Base-by-base conservation (phyloP, 345 rosid genomes). In the Linum usitatissimum region DNA sequence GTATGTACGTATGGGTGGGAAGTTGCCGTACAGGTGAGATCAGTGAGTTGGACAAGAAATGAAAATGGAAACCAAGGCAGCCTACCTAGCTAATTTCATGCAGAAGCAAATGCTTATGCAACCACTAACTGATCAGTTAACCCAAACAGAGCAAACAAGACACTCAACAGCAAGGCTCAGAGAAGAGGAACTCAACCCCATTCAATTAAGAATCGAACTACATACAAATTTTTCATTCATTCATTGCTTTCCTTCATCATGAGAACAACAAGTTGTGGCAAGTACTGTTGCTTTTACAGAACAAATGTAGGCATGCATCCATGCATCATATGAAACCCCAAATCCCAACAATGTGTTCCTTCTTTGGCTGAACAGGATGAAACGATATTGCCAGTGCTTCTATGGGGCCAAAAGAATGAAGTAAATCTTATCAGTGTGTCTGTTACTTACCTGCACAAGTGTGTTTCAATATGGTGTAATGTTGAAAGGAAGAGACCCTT, bases 1-100 rank as follows among this genome's bases (percentile, higher is more conserved):
- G 77, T 13, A 68, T 92, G 91, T 76, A 81, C 71, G 48, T 85
- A 72, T 79, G 83, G 84, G 89, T 89, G 6, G 95, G 90, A 5
- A 78, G 71, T 64, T 87, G 91, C 62, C 71, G 73, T 56, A 76
- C 75, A 3, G 91, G 85, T 36, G 94, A 92, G 79, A 65, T 85
- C 55, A 80, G 77, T 62, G 91, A 79, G 67, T 70, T 84, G 13
- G 74, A 61, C 56, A 30, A 18, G 55, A 55, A 48, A 21, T 36
- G 6, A 60, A 59, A 72, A 6, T 28, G 53, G 14, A 1, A 6
- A 5, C 28, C 28, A 51, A 56, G 48, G 53, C 57, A 30, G 6
- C 19, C 28, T 23, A 23, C 28, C 28, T 23, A 23, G 28, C 28
- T 23, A 23, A 23, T 23, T 23, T 23, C 28, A 23, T 23, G 38